Evolutionary conservation across 805 yeast species (phyloP), one percentile per base, ranked within the genome.

Genomic region (Lachancea sp.): DNA sequence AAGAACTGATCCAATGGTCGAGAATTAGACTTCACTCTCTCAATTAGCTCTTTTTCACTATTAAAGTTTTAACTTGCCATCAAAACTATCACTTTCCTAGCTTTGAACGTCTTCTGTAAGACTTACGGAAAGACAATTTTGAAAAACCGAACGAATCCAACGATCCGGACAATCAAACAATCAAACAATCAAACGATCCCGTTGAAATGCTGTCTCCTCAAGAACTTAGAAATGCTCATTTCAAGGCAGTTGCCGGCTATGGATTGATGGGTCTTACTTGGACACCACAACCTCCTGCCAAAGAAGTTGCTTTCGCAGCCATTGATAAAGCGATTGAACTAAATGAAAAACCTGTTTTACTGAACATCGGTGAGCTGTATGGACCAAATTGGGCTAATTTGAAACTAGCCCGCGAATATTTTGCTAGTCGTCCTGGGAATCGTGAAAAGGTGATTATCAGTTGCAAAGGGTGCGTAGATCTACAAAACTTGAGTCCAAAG

Each of bases 251-350:
- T 5, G 17, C 39, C 15, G 95, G 95, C 36, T 79, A 75, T 53
- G 96, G 96, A 37, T 73, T 87, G 50, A 86, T 89, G 96, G 77
- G 83, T 45, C 71, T 85, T 60, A 85, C 95, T 1, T 79, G 85
- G 86, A 72, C 73, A 34, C 75, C 81, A 0, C 59, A 55, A 0
- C 87, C 86, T 30, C 62, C 74, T 29, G 73, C 82, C 7, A 61
- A 71, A 42, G 78, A 73, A 16, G 68, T 71, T 43, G 80, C 85
- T 2, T 69, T 79, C 48, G 75, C 66, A 10, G 65, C 77, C 2
- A 68, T 88, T 59, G 71, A 77, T 46, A 66, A 70, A 30, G 81
- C 83, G 25, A 60, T 78, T 26, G 69, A 71, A 26, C 32, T 56
- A 6, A 59, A 63, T 34, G 61, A 48, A 70, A 79, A 50, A 69